Percentiles rank a stretch among this genome's conserved stretches.
These are phyloP conservation scores for Phlebiopsis flavidoalba DNA, from an alignment of 768 basidiomycete species.

Conservation along the genomic window DNA sequence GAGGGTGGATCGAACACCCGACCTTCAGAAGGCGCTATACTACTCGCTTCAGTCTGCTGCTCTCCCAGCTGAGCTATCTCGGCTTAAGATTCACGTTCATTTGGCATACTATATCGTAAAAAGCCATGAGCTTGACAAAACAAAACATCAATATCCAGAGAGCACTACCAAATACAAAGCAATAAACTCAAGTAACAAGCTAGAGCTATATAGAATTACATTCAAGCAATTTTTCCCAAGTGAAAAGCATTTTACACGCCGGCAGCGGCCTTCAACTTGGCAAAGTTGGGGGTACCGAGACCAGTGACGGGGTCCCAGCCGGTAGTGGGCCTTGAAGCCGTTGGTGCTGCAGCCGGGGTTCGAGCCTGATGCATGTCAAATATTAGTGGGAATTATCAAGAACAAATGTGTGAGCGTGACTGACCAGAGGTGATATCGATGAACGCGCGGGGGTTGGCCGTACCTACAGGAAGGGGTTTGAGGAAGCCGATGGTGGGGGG, in stretches of 20 bases:
- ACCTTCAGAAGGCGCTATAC: no score
- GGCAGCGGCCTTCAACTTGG: constrained; percentile 29
- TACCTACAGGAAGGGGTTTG: constrained; percentile 28
- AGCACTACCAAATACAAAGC: no score
- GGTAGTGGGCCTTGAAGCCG: constrained; percentile 25
- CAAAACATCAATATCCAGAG: no score
- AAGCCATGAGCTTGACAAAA: no score
- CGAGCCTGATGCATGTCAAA: background rate
- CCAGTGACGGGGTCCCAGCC: constrained; percentile 34
- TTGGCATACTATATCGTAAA: no score
- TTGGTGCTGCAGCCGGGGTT: constrained; percentile 30
- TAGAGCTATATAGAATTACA: background rate
- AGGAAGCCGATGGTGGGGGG: constrained; percentile 32
- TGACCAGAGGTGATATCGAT: constrained; percentile 24
- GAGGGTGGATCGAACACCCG: no score
- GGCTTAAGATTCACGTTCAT: no score
- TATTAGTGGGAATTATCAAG: constrained; percentile 10
- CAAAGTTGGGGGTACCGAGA: constrained; percentile 29
- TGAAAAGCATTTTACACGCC: background rate
- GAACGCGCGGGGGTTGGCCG: constrained; percentile 21
- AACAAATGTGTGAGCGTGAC: background rate
- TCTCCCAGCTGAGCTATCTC: no score
- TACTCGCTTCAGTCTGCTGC: no score
- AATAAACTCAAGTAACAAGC: background rate
- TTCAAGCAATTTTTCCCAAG: background rate